Evolutionary conservation across 805 yeast genomes (phyloP).

Genomic region (Starmera dryadoides): DNA sequence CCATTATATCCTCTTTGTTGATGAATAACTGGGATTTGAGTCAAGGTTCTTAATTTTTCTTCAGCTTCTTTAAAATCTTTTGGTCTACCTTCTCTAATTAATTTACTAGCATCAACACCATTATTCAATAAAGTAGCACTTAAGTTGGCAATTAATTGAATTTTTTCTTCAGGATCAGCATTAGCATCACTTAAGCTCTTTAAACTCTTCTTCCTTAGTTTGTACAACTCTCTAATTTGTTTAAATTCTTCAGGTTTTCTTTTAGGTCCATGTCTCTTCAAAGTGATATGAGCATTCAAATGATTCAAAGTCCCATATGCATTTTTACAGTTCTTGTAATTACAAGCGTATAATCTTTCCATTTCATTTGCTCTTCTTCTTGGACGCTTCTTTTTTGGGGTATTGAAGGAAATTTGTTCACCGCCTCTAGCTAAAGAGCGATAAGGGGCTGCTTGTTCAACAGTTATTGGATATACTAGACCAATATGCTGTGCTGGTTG

Average conservation of each 20-base stretch:
- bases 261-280: conserved; percentile 48
- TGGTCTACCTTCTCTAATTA: not conserved
- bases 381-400: conserved; percentile 34
- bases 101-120: not conserved
- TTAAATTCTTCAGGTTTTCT: conserved; percentile 49
- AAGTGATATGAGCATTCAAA: conserved; percentile 45
- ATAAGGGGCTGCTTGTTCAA: not conserved
- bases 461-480: not conserved
- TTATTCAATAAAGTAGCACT: conserved; percentile 9
- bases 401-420: not conserved
- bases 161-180: conserved; percentile 5
- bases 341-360: conserved; percentile 46
- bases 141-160: conserved; percentile 9
- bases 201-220: conserved; percentile 25
- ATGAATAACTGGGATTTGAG: conserved; percentile 17
- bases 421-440: not conserved
- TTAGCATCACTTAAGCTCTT: conserved; percentile 1
- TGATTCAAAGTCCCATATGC: conserved; percentile 57
- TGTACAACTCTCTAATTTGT: conserved; percentile 38
- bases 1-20: conserved; percentile 22
- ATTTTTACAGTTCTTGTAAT: conserved; percentile 38
- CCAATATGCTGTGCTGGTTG: not conserved
- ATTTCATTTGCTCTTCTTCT: conserved; percentile 49
- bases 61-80: not conserved
- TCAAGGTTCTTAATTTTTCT: not conserved